These are phyloP conservation scores for Heteromeles arbutifolia DNA, from an alignment of 306 rosid species.

Conservation along the genomic window DNA sequence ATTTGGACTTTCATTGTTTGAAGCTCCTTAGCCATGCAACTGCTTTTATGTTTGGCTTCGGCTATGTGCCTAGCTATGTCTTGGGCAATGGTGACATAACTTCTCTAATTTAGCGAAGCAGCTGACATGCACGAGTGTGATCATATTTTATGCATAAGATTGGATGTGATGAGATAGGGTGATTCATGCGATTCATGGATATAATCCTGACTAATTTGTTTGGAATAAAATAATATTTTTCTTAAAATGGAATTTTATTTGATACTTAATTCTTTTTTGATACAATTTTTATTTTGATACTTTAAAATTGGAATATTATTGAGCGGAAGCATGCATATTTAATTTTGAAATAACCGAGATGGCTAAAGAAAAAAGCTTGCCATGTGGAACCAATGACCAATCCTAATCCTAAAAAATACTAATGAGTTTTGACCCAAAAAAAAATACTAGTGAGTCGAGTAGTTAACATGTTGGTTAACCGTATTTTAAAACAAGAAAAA, in stretches of 20 bases:
- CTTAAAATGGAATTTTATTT: no score
- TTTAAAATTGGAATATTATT: no score
- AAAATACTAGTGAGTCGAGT: not conserved
- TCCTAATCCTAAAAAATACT: not conserved
- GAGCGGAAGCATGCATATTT: not conserved
- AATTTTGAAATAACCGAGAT: not conserved
- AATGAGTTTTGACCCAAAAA: no score
- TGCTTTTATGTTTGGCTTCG: not conserved
- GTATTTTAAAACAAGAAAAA: no score
- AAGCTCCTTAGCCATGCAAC: slow-evolving; percentile 8
- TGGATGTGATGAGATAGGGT: not conserved
- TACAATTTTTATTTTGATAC: no score
- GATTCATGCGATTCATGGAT: not conserved
- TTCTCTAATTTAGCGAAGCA: not conserved
- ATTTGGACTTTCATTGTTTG: not conserved
- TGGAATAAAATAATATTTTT: not conserved
- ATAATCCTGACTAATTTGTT: not conserved
- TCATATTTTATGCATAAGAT: not conserved
- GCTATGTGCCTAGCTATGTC: not conserved
- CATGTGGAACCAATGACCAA: not conserved
- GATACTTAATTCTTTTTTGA: no score
- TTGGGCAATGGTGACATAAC: not conserved
- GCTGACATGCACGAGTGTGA: slow-evolving; percentile 3
- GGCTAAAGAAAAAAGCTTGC: not conserved
- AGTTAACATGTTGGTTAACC: not conserved